Evolutionary conservation across 805 yeast species (phyloP).

Genomic region (Candida argentea): DNA sequence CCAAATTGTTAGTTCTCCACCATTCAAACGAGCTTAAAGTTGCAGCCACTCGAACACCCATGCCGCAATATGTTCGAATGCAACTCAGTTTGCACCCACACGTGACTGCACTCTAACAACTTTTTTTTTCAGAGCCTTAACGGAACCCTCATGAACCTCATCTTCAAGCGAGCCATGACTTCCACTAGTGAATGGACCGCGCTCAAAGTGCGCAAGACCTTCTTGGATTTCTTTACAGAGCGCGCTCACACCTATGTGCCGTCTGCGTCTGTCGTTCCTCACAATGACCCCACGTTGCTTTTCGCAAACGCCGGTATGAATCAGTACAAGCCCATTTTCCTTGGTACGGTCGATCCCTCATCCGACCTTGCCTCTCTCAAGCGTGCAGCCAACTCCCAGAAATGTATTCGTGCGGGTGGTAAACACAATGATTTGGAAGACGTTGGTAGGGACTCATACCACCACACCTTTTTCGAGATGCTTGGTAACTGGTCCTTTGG

Average conservation of each 20-base stretch:
- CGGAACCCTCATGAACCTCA: too few species aligned
- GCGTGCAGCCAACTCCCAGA: constrained; percentile 92
- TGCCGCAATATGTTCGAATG: too few species aligned
- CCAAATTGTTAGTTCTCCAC: background rate
- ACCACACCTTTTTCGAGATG: constrained; percentile 98
- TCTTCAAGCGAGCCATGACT: too few species aligned
- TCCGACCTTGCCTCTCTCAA: constrained; percentile 76
- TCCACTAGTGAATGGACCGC: constrained; percentile 30
- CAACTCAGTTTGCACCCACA: too few species aligned
- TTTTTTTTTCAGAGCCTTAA: too few species aligned
- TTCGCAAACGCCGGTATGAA: constrained; percentile 99
- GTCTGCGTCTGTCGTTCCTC: constrained; percentile 92
- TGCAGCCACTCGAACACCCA: too few species aligned
- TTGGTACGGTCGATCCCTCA: constrained; percentile 95
- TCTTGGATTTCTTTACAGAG: constrained; percentile 66
- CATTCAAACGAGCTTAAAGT: constrained; percentile 1
- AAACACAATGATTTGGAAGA: constrained; percentile 97
- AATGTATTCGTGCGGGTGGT: constrained; percentile 99
- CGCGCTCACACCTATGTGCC: constrained; percentile 74
- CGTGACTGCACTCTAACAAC: too few species aligned
- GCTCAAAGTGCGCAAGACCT: constrained; percentile 66
- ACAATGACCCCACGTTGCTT: constrained; percentile 92
- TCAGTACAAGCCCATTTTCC: constrained; percentile 94
- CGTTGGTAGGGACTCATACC: constrained; percentile 96
- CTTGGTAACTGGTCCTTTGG: constrained; percentile 99